phyloP scores from a whole-genome alignment of 768 basidiomycete species.

The Boletus pseudo-olivaceus region DNA sequence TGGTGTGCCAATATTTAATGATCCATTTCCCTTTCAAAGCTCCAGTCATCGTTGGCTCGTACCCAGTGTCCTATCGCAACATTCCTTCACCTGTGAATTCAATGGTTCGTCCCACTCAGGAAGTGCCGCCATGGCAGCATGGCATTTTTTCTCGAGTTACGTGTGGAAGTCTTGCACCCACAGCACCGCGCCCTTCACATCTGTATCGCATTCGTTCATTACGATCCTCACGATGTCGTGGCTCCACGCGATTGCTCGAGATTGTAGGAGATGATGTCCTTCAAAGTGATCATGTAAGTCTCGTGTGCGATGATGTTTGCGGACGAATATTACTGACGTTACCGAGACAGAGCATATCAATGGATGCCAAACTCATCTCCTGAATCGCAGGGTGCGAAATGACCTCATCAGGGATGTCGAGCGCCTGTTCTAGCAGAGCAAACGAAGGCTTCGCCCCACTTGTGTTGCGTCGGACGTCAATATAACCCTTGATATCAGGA shows the following conservation, averaged over 20 bases:
- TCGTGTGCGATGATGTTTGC: background rate
- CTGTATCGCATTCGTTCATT: constrained; percentile 38
- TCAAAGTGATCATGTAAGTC: background rate
- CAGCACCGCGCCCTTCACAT: constrained; percentile 14
- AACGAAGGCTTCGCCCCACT: background rate
- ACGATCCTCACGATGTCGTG: constrained; percentile 48
- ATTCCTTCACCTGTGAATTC: constrained; percentile 40
- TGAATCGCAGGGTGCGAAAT: constrained; percentile 38
- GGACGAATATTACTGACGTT: constrained; percentile 28
- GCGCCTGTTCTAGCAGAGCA: constrained; percentile 20
- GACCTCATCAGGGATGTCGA: constrained; percentile 39
- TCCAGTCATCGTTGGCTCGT: constrained; percentile 5
- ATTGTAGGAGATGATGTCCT: constrained; percentile 33
- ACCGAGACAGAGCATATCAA: constrained; percentile 35
- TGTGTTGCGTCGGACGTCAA: constrained; percentile 40
- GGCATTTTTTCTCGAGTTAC: constrained; percentile 3
- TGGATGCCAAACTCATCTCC: constrained; percentile 23
- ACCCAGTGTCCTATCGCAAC: constrained; percentile 51
- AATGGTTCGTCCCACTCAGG: constrained; percentile 42
- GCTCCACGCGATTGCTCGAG: constrained; percentile 28
- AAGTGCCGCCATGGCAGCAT: constrained; percentile 13
- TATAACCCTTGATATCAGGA: constrained; percentile 38
- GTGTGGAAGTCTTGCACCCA: constrained; percentile 13
- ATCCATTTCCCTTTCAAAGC: constrained; percentile 5
- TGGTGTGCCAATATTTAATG: background rate